Evolutionary conservation across 2,329 filamentous ascomycete species (phyloP).

Genomic region (Fusarium musae): DNA sequence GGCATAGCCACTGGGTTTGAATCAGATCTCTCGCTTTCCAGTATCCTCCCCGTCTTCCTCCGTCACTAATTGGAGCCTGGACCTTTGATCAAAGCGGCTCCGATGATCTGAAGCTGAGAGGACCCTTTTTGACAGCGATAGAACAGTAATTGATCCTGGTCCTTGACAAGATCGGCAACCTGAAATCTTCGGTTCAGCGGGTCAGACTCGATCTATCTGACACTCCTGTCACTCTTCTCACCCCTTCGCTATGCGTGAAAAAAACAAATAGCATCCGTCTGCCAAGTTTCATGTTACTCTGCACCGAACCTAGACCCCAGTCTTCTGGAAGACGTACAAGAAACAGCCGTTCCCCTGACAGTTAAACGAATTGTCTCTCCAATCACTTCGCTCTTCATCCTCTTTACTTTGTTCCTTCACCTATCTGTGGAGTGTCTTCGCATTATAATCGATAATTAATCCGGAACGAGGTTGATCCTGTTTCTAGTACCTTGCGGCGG

Average conservation of each 20-base stretch:
- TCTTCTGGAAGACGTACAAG: conserved; percentile 35
- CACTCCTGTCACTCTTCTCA: conserved; percentile 24
- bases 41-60: conserved; percentile 8
- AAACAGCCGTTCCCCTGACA: conserved; percentile 31
- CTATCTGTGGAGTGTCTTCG: conserved; percentile 9
- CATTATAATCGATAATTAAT: conserved; percentile 42
- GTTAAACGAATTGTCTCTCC: conserved; percentile 25
- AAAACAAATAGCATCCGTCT: conserved; percentile 32
- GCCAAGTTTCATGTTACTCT: conserved; percentile 28
- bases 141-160: conserved; percentile 24
- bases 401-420: conserved; percentile 8
- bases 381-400: conserved; percentile 23
- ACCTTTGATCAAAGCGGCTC: conserved; percentile 24
- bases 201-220: conserved; percentile 36
- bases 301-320: conserved; percentile 25
- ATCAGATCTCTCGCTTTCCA: conserved; percentile 26
- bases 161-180: conserved; percentile 36
- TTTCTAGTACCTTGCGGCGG: conserved; percentile 16
- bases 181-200: conserved; percentile 38
- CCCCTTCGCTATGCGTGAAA: conserved; percentile 22
- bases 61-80: conserved; percentile 25
- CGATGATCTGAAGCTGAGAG: conserved; percentile 32
- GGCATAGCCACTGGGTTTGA: conserved; percentile 25
- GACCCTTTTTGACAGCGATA: conserved; percentile 16
- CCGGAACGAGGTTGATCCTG: conserved; percentile 29